A percentile compares a stretch with the other conserved stretches of the same genome.
Evolutionary conservation across 163 green algal species (phyloP).

Genomic region (Scenedesmus sp.): DNA sequence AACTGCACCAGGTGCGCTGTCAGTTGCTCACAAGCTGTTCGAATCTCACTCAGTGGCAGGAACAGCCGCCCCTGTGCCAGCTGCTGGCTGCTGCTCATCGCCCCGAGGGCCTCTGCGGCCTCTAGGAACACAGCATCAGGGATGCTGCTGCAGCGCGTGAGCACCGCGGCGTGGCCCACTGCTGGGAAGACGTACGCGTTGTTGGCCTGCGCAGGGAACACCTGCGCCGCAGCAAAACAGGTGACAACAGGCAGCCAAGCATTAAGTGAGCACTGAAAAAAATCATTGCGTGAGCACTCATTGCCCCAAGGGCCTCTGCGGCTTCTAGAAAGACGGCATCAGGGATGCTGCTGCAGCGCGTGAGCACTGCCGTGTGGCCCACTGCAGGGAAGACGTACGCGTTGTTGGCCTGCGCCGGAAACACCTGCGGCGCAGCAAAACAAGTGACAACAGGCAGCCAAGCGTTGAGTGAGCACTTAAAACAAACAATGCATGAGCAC

Average conservation of each 20-base stretch:
- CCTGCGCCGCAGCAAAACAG: background rate
- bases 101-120: conserved; percentile 64
- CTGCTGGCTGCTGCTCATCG: conserved; percentile 15
- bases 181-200: conserved; percentile 87
- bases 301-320: conserved; percentile 65
- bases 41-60: conserved; percentile 71
- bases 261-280: no score
- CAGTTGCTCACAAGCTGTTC: conserved; percentile 44
- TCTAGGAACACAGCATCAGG: conserved; percentile 68
- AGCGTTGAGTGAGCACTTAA: no score
- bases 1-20: conserved; percentile 25
- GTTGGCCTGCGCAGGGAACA: conserved; percentile 78
- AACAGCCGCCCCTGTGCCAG: conserved; percentile 64
- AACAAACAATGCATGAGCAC: no score
- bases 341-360: conserved; percentile 50
- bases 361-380: conserved; percentile 54
- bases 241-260: no score
- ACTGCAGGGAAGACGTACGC: conserved; percentile 77
- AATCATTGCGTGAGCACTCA: no score
- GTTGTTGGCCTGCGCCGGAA: conserved; percentile 89
- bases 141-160: conserved; percentile 53
- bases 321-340: conserved; percentile 69
- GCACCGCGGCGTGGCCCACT: conserved; percentile 52
- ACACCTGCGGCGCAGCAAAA: background rate
- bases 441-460: background rate